Evolutionary conservation across 371 early-diverging fungal genomes (phyloP).

Genomic region (Mucor ambiguus): DNA sequence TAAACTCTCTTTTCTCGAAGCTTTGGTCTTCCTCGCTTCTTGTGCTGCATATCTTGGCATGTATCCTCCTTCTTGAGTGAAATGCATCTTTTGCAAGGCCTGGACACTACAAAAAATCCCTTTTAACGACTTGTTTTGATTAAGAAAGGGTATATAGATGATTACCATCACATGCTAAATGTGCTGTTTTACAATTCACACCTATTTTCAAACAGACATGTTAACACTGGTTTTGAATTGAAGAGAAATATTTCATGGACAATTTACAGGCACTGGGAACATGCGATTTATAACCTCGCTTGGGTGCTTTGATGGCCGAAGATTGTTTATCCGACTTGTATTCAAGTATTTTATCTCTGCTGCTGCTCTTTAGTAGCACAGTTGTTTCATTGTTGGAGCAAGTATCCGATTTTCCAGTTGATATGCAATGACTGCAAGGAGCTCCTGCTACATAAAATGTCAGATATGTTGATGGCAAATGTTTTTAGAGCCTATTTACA

Average conservation of each 20-base stretch:
- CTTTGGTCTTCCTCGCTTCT: conserved; percentile 81
- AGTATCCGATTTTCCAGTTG: conserved; percentile 9
- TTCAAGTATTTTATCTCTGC: not conserved
- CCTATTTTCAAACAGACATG: conserved; percentile 17
- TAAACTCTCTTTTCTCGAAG: conserved; percentile 52
- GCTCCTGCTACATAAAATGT: not conserved
- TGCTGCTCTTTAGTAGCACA: not conserved
- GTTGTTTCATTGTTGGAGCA: conserved; percentile 6
- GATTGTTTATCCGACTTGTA: conserved; percentile 5
- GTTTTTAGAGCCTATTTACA: not conserved
- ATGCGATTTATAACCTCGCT: conserved; percentile 33
- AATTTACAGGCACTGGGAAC: conserved; percentile 40
- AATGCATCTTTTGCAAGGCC: conserved; percentile 81
- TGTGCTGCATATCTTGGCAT: conserved; percentile 82
- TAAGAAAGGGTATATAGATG: not conserved
- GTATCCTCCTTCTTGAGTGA: conserved; percentile 70
- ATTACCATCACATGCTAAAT: conserved; percentile 56
- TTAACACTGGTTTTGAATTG: not conserved
- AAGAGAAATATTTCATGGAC: not conserved
- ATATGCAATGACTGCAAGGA: conserved; percentile 10
- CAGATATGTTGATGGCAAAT: not conserved
- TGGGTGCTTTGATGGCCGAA: conserved; percentile 17
- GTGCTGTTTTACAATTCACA: conserved; percentile 50
- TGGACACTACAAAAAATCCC: conserved; percentile 44
- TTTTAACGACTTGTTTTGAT: not conserved